Percentiles rank a stretch among this genome's conserved stretches.
Evolutionary conservation across 2,329 filamentous ascomycete species (phyloP).

Genomic region (Phaeosphaeriaceae sp.): DNA sequence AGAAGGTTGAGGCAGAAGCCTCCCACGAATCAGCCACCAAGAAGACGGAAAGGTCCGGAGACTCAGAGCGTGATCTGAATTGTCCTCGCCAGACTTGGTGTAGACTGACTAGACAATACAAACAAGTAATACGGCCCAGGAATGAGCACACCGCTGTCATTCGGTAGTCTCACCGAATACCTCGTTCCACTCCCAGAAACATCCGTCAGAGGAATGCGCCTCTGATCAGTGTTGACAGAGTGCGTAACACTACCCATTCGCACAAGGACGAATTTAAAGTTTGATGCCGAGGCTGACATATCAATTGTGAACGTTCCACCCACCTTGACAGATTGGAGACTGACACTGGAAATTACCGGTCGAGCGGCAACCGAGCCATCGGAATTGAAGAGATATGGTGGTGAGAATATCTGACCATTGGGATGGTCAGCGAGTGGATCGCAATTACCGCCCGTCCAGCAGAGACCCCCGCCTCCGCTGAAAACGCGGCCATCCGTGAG

Average conservation of each 20-base stretch:
- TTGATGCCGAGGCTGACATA: slow-evolving; percentile 22
- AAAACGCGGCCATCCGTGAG: slow-evolving; percentile 35
- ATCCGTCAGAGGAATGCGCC: slow-evolving; percentile 56
- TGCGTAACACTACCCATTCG: slow-evolving; percentile 61
- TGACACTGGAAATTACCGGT: slow-evolving; percentile 51
- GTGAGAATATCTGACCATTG: slow-evolving; percentile 62
- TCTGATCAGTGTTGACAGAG: slow-evolving; percentile 65
- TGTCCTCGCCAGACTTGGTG: slow-evolving; percentile 47
- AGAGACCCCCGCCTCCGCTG: slow-evolving; percentile 49
- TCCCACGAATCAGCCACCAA: too few species aligned
- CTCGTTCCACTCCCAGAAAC: not conserved
- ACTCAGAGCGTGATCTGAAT: not conserved
- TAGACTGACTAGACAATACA: slow-evolving; percentile 53
- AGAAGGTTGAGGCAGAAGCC: too few species aligned
- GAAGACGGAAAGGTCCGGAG: not conserved
- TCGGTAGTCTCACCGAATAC: slow-evolving; percentile 49
- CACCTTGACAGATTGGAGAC: slow-evolving; percentile 35
- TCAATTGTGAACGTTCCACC: slow-evolving; percentile 42
- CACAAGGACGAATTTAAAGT: slow-evolving; percentile 52
- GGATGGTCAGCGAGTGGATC: slow-evolving; percentile 53
- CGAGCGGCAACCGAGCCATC: slow-evolving; percentile 52
- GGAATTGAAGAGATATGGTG: slow-evolving; percentile 61
- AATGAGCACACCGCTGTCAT: slow-evolving; percentile 57
- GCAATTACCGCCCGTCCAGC: slow-evolving; percentile 30
- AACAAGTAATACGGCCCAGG: slow-evolving; percentile 65